Percentiles rank a stretch among this genome's conserved stretches.
These are phyloP conservation scores for Fusarium nelsonii DNA, from an alignment of 2,329 filamentous ascomycete genomes.

Conservation along the genomic window DNA sequence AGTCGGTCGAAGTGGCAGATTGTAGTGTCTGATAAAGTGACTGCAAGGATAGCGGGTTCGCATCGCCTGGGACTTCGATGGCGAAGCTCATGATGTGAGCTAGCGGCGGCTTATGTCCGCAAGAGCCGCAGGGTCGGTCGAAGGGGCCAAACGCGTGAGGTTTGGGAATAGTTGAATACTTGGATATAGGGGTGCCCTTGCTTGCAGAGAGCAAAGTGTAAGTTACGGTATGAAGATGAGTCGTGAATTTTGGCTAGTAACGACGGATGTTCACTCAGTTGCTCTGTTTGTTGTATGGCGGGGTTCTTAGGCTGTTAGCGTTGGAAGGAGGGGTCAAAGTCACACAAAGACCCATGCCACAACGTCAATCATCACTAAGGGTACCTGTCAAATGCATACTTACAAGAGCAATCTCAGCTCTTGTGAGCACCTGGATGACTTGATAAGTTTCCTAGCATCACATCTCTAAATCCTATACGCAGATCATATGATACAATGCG, in stretches of 20 bases:
- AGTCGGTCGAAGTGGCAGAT: conserved; percentile 71
- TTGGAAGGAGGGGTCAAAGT: conserved; percentile 33
- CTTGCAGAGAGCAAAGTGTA: conserved; percentile 24
- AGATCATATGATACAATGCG: neutral
- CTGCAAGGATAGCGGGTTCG: conserved; percentile 74
- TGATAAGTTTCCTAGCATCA: neutral
- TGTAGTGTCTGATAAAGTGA: conserved; percentile 75
- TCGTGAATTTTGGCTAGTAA: conserved; percentile 37
- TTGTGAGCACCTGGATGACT: neutral
- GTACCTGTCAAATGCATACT: neutral
- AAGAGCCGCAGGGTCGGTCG: conserved; percentile 28
- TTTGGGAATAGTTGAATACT: neutral
- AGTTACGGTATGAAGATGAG: conserved; percentile 30
- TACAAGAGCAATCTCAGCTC: neutral
- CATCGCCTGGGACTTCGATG: conserved; percentile 85
- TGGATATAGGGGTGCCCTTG: conserved; percentile 9
- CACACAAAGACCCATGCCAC: conserved; percentile 33
- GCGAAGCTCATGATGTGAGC: conserved; percentile 71
- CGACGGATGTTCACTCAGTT: conserved; percentile 34
- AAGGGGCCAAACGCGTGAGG: conserved; percentile 14
- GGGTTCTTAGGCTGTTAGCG: conserved; percentile 39
- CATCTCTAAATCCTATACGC: neutral
- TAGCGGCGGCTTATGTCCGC: conserved; percentile 37
- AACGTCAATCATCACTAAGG: conserved; percentile 20
- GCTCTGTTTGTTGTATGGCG: conserved; percentile 36